Conservation (phyloP, 2,329 filamentous ascomycete genomes). For the Epichloe sibirici region DNA sequence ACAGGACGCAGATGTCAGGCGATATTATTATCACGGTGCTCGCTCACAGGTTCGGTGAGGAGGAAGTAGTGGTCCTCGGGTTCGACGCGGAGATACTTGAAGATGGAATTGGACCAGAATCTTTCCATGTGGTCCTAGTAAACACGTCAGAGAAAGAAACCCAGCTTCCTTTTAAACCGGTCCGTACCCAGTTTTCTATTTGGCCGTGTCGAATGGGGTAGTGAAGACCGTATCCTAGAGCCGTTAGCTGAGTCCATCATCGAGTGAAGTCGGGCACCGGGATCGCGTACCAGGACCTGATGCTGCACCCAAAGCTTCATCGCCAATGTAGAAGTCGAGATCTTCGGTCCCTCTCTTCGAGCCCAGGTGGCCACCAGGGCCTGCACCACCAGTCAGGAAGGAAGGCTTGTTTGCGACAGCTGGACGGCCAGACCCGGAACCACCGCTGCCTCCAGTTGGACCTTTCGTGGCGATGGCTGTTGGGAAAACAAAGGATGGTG, state of each 20-base stretch:
- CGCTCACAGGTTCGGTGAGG: slow-evolving; percentile 82
- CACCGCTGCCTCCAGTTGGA: slow-evolving; percentile 54
- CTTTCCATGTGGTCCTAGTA: slow-evolving; percentile 92
- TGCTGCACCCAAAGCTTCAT: slow-evolving; percentile 79
- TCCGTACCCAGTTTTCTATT: slow-evolving; percentile 89
- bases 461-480: slow-evolving; percentile 96
- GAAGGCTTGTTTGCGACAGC: slow-evolving; percentile 90
- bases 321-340: slow-evolving; percentile 96
- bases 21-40: slow-evolving; percentile 17
- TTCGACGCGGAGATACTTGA: slow-evolving; percentile 97
- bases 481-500: slow-evolving; percentile 96
- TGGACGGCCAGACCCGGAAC: slow-evolving; percentile 77
- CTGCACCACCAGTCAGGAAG: slow-evolving; percentile 83
- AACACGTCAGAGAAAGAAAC: slow-evolving; percentile 16
- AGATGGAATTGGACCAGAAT: slow-evolving; percentile 99
- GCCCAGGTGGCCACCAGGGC: slow-evolving; percentile 61
- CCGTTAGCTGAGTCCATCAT: slow-evolving; percentile 7
- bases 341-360: slow-evolving; percentile 94
- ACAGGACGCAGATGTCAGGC: neutral
- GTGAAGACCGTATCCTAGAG: slow-evolving; percentile 77
- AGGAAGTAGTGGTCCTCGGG: slow-evolving; percentile 98
- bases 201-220: slow-evolving; percentile 97
- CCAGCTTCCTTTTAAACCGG: neutral
- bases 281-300: slow-evolving; percentile 58
- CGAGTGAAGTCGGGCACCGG: neutral